Base-by-base conservation (phyloP, 2,329 filamentous ascomycete genomes). In the Cladobotryum mycophilum region DNA sequence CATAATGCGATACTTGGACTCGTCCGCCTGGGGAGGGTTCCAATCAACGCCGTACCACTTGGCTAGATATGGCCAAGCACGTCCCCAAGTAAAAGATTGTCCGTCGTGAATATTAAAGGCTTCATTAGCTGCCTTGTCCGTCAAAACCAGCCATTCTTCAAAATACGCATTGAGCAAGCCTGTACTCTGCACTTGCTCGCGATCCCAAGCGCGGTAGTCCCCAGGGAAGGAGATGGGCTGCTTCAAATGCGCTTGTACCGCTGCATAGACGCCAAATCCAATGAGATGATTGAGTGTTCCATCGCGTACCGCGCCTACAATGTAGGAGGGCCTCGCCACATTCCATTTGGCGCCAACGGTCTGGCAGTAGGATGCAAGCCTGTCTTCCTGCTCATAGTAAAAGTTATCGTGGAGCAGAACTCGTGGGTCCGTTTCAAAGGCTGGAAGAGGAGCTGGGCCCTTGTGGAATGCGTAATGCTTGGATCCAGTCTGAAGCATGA, bases 261-360 rank as follows among this genome's bases (percentile, higher is more conserved):
- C 37, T 22, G 48, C 48, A 34, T 51, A 51, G 2, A 51, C 15
- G 5, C 42, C 13, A 13, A 51, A n/a, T 11, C 36, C 35, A 8
- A 47, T 15, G 5, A 36, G 22, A 36, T 40, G 20, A 18, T 51
- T 51, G 18, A 51, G 37, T 5, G 48, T 22, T 12, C 42, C 35
- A 34, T 51, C 48, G 6, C 14, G 43, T 5, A 47, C 48, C 7
- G 48, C 48, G n/a, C 48, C 48, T n/a, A 51, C 35, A 37, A 51
- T 51, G 34, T 47, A 51, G 6, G 22, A 6, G 1, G 48, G 48
- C 2, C 43, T 42, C 7, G 38, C 45, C 14, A 51, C 48, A 11
- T 47, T 51, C 48, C 48, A 51, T 9, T 47, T 41, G 14, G 20
- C 35, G 11, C 17, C 22, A 14, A 47, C 40, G 34, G 41, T 25